Evolutionary conservation across 345 rosid genomes (phyloP).

Genomic region (Gossypium stocksii): DNA sequence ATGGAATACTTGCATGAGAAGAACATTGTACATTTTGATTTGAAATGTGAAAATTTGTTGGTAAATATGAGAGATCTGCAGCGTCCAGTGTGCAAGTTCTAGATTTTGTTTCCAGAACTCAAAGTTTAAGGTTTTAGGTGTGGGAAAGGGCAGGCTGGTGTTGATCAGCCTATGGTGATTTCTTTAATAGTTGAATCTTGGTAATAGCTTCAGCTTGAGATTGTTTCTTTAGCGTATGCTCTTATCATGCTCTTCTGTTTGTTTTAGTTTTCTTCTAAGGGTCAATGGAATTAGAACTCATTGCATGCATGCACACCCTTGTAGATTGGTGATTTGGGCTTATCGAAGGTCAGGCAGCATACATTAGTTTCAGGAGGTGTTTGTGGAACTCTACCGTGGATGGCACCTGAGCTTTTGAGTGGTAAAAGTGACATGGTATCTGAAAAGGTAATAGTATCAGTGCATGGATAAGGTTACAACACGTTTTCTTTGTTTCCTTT

Average conservation of each 20-base stretch:
- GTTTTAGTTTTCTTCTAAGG: not conserved
- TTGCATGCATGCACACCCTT: slow-evolving; percentile 12
- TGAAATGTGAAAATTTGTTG: slow-evolving; percentile 91
- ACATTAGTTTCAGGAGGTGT: slow-evolving; percentile 97
- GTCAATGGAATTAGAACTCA: slow-evolving; percentile 14
- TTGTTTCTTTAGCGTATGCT: not conserved
- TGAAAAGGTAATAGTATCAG: slow-evolving; percentile 59
- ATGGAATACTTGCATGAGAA: slow-evolving; percentile 98
- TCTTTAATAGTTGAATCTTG: not conserved
- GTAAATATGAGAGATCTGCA: slow-evolving; percentile 99
- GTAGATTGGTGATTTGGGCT: slow-evolving; percentile 95
- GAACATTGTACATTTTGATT: slow-evolving; percentile 93
- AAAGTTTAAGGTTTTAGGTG: not conserved
- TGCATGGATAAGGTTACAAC: not conserved
- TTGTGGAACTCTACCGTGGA: slow-evolving; percentile 97
- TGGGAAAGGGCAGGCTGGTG: not conserved
- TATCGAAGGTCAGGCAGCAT: slow-evolving; percentile 91
- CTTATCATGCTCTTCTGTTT: not conserved
- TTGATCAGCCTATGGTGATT: slow-evolving; percentile 10
- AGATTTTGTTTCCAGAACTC: slow-evolving; percentile 1
- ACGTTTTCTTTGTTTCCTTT: not conserved
- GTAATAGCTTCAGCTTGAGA: slow-evolving; percentile 11
- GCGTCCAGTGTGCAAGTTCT: slow-evolving; percentile 84
- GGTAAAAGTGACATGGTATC: slow-evolving; percentile 95
- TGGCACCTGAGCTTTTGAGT: slow-evolving; percentile 98